Conservation (phyloP, 176 grass and related monocot genomes). For the Pontederia paniculata region DNA sequence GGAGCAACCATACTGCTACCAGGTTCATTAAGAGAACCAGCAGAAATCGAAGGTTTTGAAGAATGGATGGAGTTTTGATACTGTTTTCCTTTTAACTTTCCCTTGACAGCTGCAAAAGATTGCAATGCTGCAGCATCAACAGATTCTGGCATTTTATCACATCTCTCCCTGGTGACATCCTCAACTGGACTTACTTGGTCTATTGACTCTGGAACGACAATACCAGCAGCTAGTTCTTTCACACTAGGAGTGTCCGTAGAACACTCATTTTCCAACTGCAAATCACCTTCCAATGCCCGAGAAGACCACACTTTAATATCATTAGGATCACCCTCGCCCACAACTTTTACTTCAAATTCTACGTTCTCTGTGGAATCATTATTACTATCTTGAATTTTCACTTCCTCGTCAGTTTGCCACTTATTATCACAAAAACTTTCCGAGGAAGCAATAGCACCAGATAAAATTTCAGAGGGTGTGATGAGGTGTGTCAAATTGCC, state of each 20-base stretch:
- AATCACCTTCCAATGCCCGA: constrained; percentile 24
- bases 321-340: constrained; percentile 22
- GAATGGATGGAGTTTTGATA: constrained; percentile 37
- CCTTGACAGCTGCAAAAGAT: constrained; percentile 28
- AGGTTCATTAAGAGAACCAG: constrained; percentile 40
- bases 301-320: constrained; percentile 32
- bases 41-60: constrained; percentile 33
- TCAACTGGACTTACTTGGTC: constrained; percentile 20
- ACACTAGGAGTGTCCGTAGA: constrained; percentile 33
- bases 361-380: constrained; percentile 18
- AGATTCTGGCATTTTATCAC: constrained; percentile 24
- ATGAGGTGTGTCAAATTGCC: constrained; percentile 43
- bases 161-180: constrained; percentile 28
- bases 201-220: constrained; percentile 18
- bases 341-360: constrained; percentile 29
- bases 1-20: constrained; percentile 23
- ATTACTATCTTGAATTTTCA: constrained; percentile 31
- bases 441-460: constrained; percentile 38
- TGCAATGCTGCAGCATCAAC: constrained; percentile 23
- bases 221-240: constrained; percentile 31
- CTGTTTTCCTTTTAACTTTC: constrained; percentile 40
- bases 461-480: constrained; percentile 52
- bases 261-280: constrained; percentile 25
- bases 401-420: constrained; percentile 26
- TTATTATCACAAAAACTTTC: constrained; percentile 30